Evolutionary conservation across 305 asterid species (phyloP), one percentile per base, ranked within the genome.

Genomic region (Andrographis paniculata): DNA sequence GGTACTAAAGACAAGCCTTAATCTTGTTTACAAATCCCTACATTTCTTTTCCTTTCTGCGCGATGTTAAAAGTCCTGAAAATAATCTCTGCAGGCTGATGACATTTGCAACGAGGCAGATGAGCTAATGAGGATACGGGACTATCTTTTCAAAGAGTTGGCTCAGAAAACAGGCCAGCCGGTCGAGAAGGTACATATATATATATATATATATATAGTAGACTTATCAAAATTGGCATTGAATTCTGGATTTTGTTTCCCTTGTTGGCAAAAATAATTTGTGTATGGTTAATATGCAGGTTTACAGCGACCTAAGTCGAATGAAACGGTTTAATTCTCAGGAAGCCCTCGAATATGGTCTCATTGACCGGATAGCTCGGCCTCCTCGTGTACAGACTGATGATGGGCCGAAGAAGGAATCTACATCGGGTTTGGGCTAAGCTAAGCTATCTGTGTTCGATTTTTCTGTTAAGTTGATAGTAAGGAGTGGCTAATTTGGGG

Each of bases 281-380:
- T 14, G 37, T 36, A 15, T 47, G 63, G 16, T 2, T 21, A 30
- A 46, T 58, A 23, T 62, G 71, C 87, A 86, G 99, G 52, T 91
- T 59, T 72, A 73, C 73, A 50, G 71, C 57, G 99, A 92, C 69
- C 68, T 92, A 33, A 49, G 82, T 49, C 70, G 86, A 24, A 33
- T 67, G 78, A 84, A 79, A 77, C 73, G 75, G 4, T 84, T 87
- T 56, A 76, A 64, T 58, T 74, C 97, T 44, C 82, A 79, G 54
- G 91, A 81, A 66, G 99, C 97, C 40, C 78, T 92, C 44, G 97
- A 83, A 41, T 92, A 87, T 47, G 99, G 99, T 42, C 80, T 89
- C 45, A 79, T 92, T 23, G 99, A 92, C 64, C 73, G 82, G 30
- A 61, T 87, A 53, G 78, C 76, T 14, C 73, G 94, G 67, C 92